These are phyloP conservation scores for Suillus alpinus DNA, from an alignment of 768 basidiomycete genomes.

Conservation along the genomic window DNA sequence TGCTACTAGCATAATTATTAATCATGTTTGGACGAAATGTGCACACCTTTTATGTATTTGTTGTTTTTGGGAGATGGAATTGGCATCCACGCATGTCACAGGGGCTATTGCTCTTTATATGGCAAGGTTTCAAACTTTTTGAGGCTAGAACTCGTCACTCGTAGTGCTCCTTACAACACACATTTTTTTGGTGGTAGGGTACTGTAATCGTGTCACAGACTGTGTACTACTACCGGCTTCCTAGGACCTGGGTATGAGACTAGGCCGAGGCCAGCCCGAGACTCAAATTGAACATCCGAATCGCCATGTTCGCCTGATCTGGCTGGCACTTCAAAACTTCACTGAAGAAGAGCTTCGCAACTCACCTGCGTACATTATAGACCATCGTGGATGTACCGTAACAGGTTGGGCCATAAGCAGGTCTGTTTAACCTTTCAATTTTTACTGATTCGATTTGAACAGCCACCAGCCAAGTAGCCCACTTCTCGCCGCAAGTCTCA, in stretches of 20 bases:
- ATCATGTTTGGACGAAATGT: background rate
- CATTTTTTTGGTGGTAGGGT: too few species aligned
- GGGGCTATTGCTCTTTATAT: background rate
- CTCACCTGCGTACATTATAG: background rate
- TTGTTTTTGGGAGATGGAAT: background rate
- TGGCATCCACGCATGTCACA: background rate
- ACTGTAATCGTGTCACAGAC: too few species aligned
- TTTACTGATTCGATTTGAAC: background rate
- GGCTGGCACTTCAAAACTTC: background rate
- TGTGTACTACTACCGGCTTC: too few species aligned
- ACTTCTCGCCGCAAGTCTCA: too few species aligned
- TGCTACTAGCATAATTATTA: too few species aligned
- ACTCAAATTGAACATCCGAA: background rate
- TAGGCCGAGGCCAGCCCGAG: background rate
- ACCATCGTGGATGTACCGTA: background rate
- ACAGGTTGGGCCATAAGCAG: background rate
- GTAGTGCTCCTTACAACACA: too few species aligned
- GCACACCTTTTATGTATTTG: background rate
- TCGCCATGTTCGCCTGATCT: background rate
- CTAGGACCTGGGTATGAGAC: too few species aligned
- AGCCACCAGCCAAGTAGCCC: background rate
- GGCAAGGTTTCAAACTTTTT: background rate
- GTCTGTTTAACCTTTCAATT: background rate
- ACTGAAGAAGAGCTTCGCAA: background rate
- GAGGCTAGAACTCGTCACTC: too few species aligned